These are phyloP conservation scores for Aegilops speltoides DNA, from an alignment of 176 grass and related monocot genomes.

Conservation along the genomic window DNA sequence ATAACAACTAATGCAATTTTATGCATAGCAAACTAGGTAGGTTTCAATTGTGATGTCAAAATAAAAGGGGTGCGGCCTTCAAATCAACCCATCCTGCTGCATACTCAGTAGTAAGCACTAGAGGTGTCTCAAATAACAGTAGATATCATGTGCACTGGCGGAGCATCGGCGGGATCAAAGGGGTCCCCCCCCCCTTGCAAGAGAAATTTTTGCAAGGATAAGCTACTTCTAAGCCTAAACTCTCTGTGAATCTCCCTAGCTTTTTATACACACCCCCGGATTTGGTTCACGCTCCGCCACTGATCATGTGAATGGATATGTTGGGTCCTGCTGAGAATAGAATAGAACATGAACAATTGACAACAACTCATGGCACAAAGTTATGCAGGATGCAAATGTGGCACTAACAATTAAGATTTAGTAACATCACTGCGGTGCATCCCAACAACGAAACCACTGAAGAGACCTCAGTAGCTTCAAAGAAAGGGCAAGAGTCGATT, in stretches of 20 bases:
- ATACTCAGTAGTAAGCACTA: not conserved
- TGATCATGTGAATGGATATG: not conserved
- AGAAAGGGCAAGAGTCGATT: not conserved
- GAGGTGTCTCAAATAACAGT: not conserved
- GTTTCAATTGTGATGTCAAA: not conserved
- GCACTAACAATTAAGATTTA: not conserved
- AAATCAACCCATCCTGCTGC: not conserved
- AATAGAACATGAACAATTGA: not conserved
- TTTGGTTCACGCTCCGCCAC: too few relatives aligned
- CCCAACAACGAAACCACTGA: not conserved
- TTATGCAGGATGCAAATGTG: not conserved
- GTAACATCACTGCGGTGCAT: not conserved
- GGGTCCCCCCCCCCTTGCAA: too few relatives aligned
- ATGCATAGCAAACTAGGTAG: not conserved
- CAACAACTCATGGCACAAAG: not conserved
- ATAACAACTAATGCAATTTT: conserved; percentile 4
- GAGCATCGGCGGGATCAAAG: too few relatives aligned
- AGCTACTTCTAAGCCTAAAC: too few relatives aligned
- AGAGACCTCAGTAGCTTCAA: not conserved
- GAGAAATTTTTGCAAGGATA: too few relatives aligned
- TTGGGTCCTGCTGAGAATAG: not conserved
- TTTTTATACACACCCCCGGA: too few relatives aligned
- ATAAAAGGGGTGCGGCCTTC: not conserved
- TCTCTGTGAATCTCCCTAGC: too few relatives aligned
- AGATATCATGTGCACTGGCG: not conserved